These are phyloP conservation scores for Pyrenochaeta sp. DNA, from an alignment of 2,329 filamentous ascomycete genomes.

Conservation along the genomic window DNA sequence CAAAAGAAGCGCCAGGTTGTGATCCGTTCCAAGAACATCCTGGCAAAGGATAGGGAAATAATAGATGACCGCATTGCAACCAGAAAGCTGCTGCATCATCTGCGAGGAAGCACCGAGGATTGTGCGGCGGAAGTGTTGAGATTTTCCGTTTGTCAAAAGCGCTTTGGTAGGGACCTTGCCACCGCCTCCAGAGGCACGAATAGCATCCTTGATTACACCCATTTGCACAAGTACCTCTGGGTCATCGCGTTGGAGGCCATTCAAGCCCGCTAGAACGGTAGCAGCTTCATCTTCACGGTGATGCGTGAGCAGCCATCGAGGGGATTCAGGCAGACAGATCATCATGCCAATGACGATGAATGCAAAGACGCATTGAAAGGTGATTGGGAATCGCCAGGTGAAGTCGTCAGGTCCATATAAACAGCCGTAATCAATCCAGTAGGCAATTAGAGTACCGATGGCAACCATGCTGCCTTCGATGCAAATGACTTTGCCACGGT, in stretches of 20 bases:
- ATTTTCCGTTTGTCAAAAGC: slow-evolving; percentile 68
- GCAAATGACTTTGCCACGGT: slow-evolving; percentile 68
- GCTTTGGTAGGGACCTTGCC: slow-evolving; percentile 49
- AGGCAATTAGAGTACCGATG: slow-evolving; percentile 59
- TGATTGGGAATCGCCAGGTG: slow-evolving; percentile 61
- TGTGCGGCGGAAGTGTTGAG: slow-evolving; percentile 70
- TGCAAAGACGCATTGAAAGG: slow-evolving; percentile 61
- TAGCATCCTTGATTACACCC: slow-evolving; percentile 68
- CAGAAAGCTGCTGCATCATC: slow-evolving; percentile 65
- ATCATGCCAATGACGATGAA: slow-evolving; percentile 47
- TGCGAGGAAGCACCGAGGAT: slow-evolving; percentile 67
- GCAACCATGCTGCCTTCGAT: slow-evolving; percentile 63
- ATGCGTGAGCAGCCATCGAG: slow-evolving; percentile 44
- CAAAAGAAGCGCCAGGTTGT: slow-evolving; percentile 56
- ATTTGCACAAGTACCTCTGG: slow-evolving; percentile 66
- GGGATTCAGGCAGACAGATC: slow-evolving; percentile 41
- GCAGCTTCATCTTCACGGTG: slow-evolving; percentile 56
- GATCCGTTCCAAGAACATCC: slow-evolving; percentile 60
- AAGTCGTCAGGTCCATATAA: slow-evolving; percentile 38
- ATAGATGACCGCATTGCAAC: slow-evolving; percentile 55
- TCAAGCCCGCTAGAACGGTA: slow-evolving; percentile 59
- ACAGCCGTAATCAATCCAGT: slow-evolving; percentile 61
- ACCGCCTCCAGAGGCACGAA: slow-evolving; percentile 46
- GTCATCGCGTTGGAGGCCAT: slow-evolving; percentile 58
- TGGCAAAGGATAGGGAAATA: slow-evolving; percentile 55